phyloP scores from a whole-genome alignment of 345 rosid genomes.

The Syzygium aqueum region DNA sequence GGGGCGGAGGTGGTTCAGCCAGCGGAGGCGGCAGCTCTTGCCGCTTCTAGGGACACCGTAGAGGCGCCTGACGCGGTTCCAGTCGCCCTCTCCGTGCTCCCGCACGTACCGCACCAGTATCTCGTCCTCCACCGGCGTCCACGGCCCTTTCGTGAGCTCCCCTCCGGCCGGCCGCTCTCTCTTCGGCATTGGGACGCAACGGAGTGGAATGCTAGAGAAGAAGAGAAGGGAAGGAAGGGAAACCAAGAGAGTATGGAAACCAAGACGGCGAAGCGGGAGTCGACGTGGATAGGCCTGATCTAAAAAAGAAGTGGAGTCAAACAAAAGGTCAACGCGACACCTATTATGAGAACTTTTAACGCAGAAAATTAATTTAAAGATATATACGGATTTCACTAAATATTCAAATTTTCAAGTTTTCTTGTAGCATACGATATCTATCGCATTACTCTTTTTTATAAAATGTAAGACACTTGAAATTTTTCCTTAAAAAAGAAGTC shows the following conservation, averaged over 20 bases:
- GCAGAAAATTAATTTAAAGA: not conserved
- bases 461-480: not conserved
- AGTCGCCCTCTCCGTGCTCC: not conserved
- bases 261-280: not conserved
- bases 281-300: not conserved
- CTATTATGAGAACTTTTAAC: too few relatives aligned
- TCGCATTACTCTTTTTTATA: not conserved
- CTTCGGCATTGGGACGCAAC: not conserved
- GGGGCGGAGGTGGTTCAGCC: constrained; percentile 11
- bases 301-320: not conserved
- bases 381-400: not conserved
- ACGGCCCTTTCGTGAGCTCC: not conserved
- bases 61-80: not conserved
- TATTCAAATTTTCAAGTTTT: not conserved
- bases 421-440: not conserved
- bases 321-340: not conserved
- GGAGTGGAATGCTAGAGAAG: not conserved
- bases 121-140: not conserved
- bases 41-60: not conserved
- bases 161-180: not conserved
- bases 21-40: constrained; percentile 12
- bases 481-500: not conserved
- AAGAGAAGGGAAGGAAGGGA: not conserved
- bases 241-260: not conserved
- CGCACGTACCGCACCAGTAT: not conserved